phyloP scores from a whole-genome alignment of 176 grass and related monocot species.

The Avena atlantica region DNA sequence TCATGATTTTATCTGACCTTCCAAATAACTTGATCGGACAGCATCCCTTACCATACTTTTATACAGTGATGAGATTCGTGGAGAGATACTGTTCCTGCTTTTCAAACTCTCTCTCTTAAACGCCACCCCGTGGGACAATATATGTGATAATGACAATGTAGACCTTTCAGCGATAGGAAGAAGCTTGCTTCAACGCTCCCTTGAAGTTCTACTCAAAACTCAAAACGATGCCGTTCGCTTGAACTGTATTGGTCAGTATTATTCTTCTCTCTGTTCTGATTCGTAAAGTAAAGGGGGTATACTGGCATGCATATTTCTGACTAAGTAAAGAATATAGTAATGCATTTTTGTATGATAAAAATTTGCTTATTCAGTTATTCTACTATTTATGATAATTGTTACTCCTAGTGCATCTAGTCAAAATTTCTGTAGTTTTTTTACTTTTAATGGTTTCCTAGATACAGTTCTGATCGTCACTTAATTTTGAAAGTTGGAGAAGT shows the following conservation, averaged over 20 bases:
- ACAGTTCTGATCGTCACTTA: constrained; percentile 30
- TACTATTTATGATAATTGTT: background rate
- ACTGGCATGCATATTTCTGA: background rate
- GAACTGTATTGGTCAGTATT: constrained; percentile 87
- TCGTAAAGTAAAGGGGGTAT: background rate
- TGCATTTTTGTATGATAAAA: constrained; percentile 14
- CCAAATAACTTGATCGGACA: constrained; percentile 6
- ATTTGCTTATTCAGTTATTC: constrained; percentile 2
- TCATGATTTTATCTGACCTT: constrained; percentile 31
- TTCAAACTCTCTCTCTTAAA: constrained; percentile 80
- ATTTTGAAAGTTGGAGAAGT: constrained; percentile 7
- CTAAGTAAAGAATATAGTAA: background rate
- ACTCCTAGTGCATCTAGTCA: background rate
- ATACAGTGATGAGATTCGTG: constrained; percentile 83
- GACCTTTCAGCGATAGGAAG: constrained; percentile 51
- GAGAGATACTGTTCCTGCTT: constrained; percentile 87
- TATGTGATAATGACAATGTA: constrained; percentile 42
- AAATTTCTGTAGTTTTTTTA: constrained; percentile 27
- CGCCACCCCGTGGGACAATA: constrained; percentile 74
- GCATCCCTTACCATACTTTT: constrained; percentile 48
- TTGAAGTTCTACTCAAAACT: constrained; percentile 88
- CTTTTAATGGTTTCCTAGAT: background rate
- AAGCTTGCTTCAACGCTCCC: constrained; percentile 61
- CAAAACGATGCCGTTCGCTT: constrained; percentile 86
- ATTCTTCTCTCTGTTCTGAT: constrained; percentile 7